These are phyloP conservation scores for Aechmea fasciata DNA, from an alignment of 176 grass and related monocot species.

Conservation along the genomic window DNA sequence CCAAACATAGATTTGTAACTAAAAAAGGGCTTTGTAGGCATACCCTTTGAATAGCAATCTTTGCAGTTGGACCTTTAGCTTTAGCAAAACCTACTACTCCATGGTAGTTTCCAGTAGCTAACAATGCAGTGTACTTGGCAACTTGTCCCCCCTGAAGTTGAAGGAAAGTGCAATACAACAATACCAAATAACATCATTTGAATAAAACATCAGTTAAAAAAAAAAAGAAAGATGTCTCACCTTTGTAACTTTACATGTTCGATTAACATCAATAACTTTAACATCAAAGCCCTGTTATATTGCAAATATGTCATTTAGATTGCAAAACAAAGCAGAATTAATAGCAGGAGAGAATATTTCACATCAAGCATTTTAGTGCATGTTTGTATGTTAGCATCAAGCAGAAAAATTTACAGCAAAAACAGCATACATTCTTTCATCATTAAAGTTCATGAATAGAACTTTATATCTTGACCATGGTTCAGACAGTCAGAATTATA, in stretches of 20 bases:
- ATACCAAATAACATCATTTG: neutral
- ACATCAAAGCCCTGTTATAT: conserved; percentile 79
- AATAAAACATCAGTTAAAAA: neutral
- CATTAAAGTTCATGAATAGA: no score
- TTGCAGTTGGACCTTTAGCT: conserved; percentile 75
- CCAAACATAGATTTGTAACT: neutral
- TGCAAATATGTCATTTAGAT: neutral
- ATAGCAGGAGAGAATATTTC: no score
- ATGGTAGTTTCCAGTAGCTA: conserved; percentile 91
- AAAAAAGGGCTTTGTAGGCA: neutral
- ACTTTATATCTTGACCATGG: no score
- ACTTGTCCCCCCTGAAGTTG: conserved; percentile 72
- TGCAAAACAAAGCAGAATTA: neutral
- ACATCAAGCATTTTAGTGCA: no score
- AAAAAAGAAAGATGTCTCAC: conserved; percentile 36
- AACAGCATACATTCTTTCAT: neutral
- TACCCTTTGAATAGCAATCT: conserved; percentile 93
- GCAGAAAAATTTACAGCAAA: neutral
- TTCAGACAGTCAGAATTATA: no score
- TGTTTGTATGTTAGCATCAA: no score
- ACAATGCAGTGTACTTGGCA: conserved; percentile 67
- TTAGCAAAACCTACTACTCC: conserved; percentile 91
- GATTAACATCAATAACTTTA: conserved; percentile 88
- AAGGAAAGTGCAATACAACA: conserved; percentile 20
- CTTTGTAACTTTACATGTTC: conserved; percentile 97